Base-by-base conservation (phyloP, 2,329 filamentous ascomycete genomes). In the Fusarium algeriense region DNA sequence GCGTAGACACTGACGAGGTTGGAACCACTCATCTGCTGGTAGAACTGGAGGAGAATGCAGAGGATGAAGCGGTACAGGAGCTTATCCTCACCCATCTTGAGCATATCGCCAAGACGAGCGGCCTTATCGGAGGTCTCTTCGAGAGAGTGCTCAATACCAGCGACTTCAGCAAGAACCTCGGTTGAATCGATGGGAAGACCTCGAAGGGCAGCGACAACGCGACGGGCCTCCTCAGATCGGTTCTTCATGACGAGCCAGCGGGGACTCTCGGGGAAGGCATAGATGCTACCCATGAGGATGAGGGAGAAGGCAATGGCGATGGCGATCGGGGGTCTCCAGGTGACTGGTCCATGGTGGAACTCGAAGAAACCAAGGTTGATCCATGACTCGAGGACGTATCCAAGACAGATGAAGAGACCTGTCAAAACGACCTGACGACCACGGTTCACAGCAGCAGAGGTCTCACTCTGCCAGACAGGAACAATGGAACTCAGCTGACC, bases 391-490 rank as follows among this genome's bases (percentile, higher is more conserved):
- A 85, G 76, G 7, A 81, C 76, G 37, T 79, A 80, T n/a, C 79
- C 78, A 5, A 80, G 69, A 65, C 80, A 81, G 75, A 87, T 87
- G 2, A 85, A 86, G 6, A 88, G 78, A 26, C 85, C 86, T 10
- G 87, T 86, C 26, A 87, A 83, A 32, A 87, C 80, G 61, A 79
- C 77, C 40, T 78, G 72, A 9, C 75, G 76, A 71, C 88, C 88
- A 75, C 88, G 83, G 60, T 83, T 86, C 40, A 83, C 84, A 0
- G 88, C 85, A 69, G 87, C 85, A 4, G 77, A 74, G 1, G 76
- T 78, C 74, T 89, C 87, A 0, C 85, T 85, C 62, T 88, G 85
- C 86, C 87, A 89, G 1, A 85, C 87, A 1, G 87, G 87, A 5
- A 79, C 77, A 7, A 84, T 85, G 78, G 87, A 88, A 40, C 83